phyloP scores from a whole-genome alignment of 306 rosid genomes.

The Prunus dulcis region DNA sequence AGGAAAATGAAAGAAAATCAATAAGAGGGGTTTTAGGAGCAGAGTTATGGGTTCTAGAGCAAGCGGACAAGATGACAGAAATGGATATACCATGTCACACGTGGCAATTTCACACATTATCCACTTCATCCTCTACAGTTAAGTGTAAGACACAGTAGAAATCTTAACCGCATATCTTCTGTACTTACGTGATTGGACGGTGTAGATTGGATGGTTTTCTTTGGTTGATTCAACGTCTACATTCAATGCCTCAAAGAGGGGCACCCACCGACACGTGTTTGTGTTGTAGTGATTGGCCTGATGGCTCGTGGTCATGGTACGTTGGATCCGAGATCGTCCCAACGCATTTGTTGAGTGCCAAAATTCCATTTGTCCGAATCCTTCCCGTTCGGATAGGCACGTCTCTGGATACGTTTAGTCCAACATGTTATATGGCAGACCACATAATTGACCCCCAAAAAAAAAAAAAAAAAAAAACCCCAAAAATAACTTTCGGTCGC shows the following conservation, averaged over 20 bases:
- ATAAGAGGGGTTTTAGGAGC: background rate
- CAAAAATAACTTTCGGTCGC: no score
- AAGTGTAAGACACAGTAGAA: background rate
- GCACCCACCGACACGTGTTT: background rate
- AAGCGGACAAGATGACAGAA: background rate
- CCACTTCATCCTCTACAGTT: conserved; percentile 1
- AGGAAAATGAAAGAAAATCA: background rate
- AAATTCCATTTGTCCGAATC: no score
- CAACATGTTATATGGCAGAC: no score
- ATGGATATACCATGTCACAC: background rate
- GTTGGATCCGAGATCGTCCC: no score
- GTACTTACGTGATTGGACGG: background rate
- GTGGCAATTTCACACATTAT: conserved; percentile 24
- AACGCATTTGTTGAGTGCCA: no score
- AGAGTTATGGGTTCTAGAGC: background rate
- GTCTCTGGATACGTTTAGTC: no score
- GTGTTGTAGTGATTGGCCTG: background rate
- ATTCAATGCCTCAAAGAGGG: background rate
- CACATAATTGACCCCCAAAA: no score
- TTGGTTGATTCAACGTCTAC: background rate
- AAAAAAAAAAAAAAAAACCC: no score
- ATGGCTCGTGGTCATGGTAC: no score
- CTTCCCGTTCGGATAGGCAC: no score
- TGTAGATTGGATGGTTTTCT: background rate
- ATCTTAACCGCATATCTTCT: background rate